phyloP scores from a whole-genome alignment of 345 rosid genomes.

The Carallia brachiata region DNA sequence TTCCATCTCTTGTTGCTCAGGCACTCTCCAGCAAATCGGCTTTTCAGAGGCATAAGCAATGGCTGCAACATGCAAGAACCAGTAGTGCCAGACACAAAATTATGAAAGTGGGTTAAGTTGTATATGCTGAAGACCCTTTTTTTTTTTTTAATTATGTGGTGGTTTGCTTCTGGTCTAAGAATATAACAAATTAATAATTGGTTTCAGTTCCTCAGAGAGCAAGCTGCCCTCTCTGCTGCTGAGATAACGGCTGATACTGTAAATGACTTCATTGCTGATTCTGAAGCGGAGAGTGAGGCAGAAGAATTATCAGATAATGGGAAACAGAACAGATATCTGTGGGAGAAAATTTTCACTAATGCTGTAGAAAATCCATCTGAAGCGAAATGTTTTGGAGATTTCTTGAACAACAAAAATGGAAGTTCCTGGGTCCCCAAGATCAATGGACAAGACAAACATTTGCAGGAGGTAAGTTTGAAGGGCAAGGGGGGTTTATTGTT shows the following conservation, averaged over 20 bases:
- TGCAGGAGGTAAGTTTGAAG: conserved; percentile 44
- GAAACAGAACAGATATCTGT: conserved; percentile 46
- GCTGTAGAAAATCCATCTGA: conserved; percentile 47
- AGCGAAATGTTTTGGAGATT: conserved; percentile 32
- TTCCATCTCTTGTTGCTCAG: conserved; percentile 34
- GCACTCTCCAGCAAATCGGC: conserved; percentile 82
- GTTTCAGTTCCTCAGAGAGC: conserved; percentile 84
- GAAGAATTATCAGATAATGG: conserved; percentile 52
- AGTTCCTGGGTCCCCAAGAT: conserved; percentile 60
- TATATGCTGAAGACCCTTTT: not conserved
- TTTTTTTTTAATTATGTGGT: not conserved
- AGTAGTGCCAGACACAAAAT: conserved; percentile 89
- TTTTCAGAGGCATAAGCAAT: conserved; percentile 79
- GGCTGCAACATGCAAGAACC: conserved; percentile 88
- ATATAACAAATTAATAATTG: conserved; percentile 20
- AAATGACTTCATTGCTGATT: conserved; percentile 69
- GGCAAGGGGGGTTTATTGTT: conserved; percentile 41
- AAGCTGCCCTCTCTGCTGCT: conserved; percentile 73
- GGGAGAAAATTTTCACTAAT: conserved; percentile 66
- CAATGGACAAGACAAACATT: conserved; percentile 77
- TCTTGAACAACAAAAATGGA: conserved; percentile 38
- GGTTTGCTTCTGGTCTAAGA: conserved; percentile 6
- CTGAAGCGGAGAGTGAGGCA: conserved; percentile 57
- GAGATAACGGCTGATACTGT: conserved; percentile 75
- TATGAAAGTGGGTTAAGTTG: conserved; percentile 55